phyloP scores from a whole-genome alignment of 2,329 filamentous ascomycete species.

The Laburnicola sp. region DNA sequence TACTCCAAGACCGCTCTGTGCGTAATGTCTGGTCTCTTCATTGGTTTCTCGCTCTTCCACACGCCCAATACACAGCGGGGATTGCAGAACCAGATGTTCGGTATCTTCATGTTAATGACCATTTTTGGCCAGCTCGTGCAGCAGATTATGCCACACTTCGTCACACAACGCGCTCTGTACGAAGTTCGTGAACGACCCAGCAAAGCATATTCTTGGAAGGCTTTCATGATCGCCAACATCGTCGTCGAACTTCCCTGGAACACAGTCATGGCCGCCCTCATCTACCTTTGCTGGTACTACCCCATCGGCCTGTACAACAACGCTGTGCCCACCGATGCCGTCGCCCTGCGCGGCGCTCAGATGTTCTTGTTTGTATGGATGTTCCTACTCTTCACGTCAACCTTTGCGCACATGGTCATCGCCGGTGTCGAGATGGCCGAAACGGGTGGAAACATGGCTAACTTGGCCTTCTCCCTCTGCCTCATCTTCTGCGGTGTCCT shows the following conservation, averaged over 20 bases:
- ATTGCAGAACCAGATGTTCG: conserved; percentile 47
- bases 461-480: conserved; percentile 8
- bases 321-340: conserved; percentile 66
- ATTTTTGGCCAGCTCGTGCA: conserved; percentile 38
- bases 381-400: conserved; percentile 75
- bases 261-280: conserved; percentile 61
- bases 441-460: conserved; percentile 68
- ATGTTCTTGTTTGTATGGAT: conserved; percentile 73
- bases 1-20: conserved; percentile 5
- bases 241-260: conserved; percentile 69
- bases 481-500: conserved; percentile 68
- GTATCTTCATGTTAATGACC: conserved; percentile 56
- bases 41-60: conserved; percentile 71
- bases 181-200: conserved; percentile 61
- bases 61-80: conserved; percentile 51
- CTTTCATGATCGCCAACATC: conserved; percentile 68
- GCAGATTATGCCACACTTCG: conserved; percentile 60
- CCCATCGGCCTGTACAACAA: conserved; percentile 72
- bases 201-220: conserved; percentile 72
- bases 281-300: conserved; percentile 66
- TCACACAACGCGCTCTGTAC: conserved; percentile 67
- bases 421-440: conserved; percentile 71
- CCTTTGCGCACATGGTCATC: conserved; percentile 76
- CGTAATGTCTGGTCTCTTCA: conserved; percentile 40
- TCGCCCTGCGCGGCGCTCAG: conserved; percentile 65